Conservation (phyloP, 176 grass and related monocot genomes). For the Aegilops tauschii region DNA sequence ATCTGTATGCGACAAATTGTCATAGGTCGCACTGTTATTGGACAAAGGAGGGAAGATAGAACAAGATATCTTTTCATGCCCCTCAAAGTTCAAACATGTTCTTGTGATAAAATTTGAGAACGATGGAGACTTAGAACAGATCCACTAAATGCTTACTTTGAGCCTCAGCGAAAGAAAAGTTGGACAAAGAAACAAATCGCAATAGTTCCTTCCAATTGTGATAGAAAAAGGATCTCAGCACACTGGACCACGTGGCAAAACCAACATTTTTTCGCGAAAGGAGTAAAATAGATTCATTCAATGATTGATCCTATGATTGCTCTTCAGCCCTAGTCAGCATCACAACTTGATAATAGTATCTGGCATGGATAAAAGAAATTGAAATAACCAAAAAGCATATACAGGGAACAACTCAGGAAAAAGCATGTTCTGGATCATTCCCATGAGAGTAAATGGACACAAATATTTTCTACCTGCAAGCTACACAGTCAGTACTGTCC, state of each 20-base stretch:
- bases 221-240: conserved; percentile 6
- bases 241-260: conserved; percentile 43
- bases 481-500: conserved; percentile 20
- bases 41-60: conserved; percentile 23
- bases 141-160: conserved; percentile 50
- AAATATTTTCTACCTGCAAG: conserved; percentile 24
- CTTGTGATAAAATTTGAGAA: conserved; percentile 53
- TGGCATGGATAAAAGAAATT: conserved; percentile 49
- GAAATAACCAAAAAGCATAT: conserved; percentile 40
- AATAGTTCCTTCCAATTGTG: conserved; percentile 34
- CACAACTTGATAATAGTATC: conserved; percentile 73
- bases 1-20: conserved; percentile 25
- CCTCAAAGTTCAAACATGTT: conserved; percentile 61
- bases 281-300: conserved; percentile 67
- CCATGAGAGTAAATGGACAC: background rate
- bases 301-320: conserved; percentile 77
- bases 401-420: conserved; percentile 37
- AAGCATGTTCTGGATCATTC: conserved; percentile 28
- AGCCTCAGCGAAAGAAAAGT: conserved; percentile 47
- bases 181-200: conserved; percentile 52
- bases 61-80: conserved; percentile 50
- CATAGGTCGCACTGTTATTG: conserved; percentile 18
- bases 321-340: conserved; percentile 37
- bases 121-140: conserved; percentile 54
- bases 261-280: conserved; percentile 36